Evolutionary conservation across 1,284 basidiomycete genomes (phyloP).

Genomic region (Rhodofomes roseus): DNA sequence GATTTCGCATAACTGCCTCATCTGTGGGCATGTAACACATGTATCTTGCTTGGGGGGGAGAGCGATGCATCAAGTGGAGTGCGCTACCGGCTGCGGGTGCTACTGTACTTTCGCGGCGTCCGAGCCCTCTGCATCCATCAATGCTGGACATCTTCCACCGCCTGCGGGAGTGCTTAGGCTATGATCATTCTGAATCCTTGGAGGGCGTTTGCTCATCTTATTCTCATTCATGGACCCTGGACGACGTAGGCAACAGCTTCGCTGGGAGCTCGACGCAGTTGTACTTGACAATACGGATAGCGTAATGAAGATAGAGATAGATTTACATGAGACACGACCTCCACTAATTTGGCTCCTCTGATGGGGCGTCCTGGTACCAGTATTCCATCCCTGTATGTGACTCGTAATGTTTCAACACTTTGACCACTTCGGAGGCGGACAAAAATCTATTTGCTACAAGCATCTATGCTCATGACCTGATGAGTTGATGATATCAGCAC

Average conservation of each 20-base stretch:
- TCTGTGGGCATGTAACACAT: slow-evolving; percentile 26
- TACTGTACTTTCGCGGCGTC: slow-evolving; percentile 9
- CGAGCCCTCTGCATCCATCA: not conserved
- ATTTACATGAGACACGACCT: too few relatives aligned
- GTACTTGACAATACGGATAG: too few relatives aligned
- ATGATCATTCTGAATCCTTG: too few relatives aligned
- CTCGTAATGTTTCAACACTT: slow-evolving; percentile 21
- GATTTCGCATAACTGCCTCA: slow-evolving; percentile 23
- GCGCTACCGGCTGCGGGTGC: slow-evolving; percentile 30
- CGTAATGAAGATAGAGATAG: too few relatives aligned
- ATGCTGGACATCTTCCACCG: not conserved
- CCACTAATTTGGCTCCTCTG: not conserved
- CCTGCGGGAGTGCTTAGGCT: not conserved
- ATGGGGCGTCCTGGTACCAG: slow-evolving; percentile 20
- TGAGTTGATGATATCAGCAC: not conserved
- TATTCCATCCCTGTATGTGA: slow-evolving; percentile 21
- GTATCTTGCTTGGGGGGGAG: slow-evolving; percentile 21
- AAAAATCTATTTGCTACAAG: slow-evolving; percentile 20
- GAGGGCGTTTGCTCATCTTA: too few relatives aligned
- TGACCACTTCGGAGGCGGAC: slow-evolving; percentile 12
- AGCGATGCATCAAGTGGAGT: slow-evolving; percentile 15
- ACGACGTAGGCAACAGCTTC: too few relatives aligned
- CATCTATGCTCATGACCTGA: slow-evolving; percentile 12
- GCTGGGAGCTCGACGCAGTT: too few relatives aligned
- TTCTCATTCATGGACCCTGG: too few relatives aligned